Evolutionary conservation across 306 rosid species (phyloP).

Genomic region (Geum urbanum): DNA sequence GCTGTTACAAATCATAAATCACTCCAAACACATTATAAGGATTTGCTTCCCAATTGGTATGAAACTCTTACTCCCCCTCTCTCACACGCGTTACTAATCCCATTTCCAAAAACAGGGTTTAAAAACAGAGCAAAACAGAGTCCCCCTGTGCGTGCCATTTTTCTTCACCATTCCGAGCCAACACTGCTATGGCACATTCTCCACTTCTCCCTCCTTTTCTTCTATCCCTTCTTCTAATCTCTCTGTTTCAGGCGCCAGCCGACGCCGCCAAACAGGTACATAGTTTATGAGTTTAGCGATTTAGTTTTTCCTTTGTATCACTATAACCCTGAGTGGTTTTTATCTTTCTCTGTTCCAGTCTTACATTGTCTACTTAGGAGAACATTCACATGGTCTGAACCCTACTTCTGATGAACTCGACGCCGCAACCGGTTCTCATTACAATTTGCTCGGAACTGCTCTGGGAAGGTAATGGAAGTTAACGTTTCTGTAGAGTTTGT

Average conservation of each 20-base stretch:
- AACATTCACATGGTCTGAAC: conserved; percentile 33
- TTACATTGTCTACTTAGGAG: conserved; percentile 70
- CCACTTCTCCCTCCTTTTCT: conserved; percentile 16
- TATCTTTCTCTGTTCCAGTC: conserved; percentile 36
- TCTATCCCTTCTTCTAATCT: conserved; percentile 27
- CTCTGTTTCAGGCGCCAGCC: conserved; percentile 25
- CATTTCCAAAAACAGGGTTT: conserved; percentile 15
- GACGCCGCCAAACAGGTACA: conserved; percentile 43
- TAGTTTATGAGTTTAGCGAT: neutral
- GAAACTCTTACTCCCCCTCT: neutral
- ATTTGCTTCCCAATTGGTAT: neutral
- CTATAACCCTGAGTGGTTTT: neutral
- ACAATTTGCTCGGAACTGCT: conserved; percentile 42
- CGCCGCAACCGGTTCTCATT: conserved; percentile 35
- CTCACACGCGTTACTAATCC: neutral
- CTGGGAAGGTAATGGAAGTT: conserved; percentile 45
- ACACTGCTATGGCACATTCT: conserved; percentile 25
- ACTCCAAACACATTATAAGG: neutral
- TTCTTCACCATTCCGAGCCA: neutral
- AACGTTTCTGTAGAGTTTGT: neutral
- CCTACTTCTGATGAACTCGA: conserved; percentile 25
- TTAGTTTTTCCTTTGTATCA: too few species aligned
- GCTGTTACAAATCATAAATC: neutral
- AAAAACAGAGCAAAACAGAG: conserved; percentile 20
- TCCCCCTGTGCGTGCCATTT: neutral